A percentile compares a stretch with the other conserved stretches of the same genome.
Conservation (phyloP, 805 yeast species). For the Barnettozyma sp. region DNA sequence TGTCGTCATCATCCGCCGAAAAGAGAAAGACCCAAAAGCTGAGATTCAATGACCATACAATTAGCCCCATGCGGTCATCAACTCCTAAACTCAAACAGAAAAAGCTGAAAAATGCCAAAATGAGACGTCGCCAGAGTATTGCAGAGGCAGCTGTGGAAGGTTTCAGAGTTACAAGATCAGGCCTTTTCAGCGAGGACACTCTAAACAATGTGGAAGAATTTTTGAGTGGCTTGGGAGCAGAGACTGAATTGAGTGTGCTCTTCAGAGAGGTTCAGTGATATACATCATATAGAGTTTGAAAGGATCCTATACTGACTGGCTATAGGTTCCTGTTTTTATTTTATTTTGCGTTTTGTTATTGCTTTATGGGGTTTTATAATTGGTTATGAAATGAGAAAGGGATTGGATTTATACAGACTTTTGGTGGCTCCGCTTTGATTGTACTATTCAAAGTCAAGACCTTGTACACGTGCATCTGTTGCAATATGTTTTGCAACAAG, state of each 20-base stretch:
- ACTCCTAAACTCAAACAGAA: conserved; percentile 12
- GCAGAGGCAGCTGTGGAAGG: conserved; percentile 76
- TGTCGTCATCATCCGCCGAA: conserved; percentile 4
- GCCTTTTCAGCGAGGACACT: conserved; percentile 69
- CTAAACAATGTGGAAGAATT: conserved; percentile 69
- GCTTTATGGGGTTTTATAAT: not conserved
- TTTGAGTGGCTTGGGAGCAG: conserved; percentile 43
- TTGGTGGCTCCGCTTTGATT: not conserved
- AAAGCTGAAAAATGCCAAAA: conserved; percentile 25
- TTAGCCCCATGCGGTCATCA: conserved; percentile 14
- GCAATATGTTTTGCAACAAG: too few relatives aligned
- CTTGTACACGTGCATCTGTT: too few relatives aligned
- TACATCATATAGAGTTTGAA: too few relatives aligned
- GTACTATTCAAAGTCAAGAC: too few relatives aligned
- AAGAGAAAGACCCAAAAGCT: conserved; percentile 12
- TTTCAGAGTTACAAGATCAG: conserved; percentile 64
- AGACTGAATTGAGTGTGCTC: conserved; percentile 33
- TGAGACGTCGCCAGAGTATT: conserved; percentile 57
- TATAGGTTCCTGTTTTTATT: too few relatives aligned
- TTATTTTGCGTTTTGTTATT: not conserved
- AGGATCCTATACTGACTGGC: too few relatives aligned
- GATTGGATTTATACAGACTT: conserved; percentile 3
- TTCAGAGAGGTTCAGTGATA: conserved; percentile 24
- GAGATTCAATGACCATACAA: conserved; percentile 13
- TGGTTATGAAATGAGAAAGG: too few relatives aligned